Percentiles rank a stretch among this genome's conserved stretches.
phyloP scores from a whole-genome alignment of 2,329 filamentous ascomycete genomes.

The Elsinoe perseae region DNA sequence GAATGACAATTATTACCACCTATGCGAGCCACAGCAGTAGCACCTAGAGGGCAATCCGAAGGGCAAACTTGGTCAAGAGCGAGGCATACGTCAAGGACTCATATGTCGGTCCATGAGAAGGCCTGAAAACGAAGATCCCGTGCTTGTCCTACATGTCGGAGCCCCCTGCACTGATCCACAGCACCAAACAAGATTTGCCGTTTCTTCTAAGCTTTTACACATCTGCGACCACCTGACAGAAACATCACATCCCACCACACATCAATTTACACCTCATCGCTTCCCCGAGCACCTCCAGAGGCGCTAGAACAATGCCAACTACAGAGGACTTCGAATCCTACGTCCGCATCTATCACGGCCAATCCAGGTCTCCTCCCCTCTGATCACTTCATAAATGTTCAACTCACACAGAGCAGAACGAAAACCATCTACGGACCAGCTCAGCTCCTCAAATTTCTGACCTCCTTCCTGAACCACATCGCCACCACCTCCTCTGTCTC shows the following conservation, averaged over 20 bases:
- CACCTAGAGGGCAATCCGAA: neutral
- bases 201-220: neutral
- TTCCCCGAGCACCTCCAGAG: neutral
- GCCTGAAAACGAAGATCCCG: no score
- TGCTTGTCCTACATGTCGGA: neutral
- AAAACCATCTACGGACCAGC: neutral
- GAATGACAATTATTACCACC: neutral
- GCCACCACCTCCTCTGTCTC: neutral
- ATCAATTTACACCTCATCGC: neutral
- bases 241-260: neutral
- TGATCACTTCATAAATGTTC: neutral
- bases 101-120: no score
- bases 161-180: no score
- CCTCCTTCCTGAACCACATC: neutral
- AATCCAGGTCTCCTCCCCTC: neutral
- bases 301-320: neutral
- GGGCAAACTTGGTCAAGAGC: no score
- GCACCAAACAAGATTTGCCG: neutral
- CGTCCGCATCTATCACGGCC: neutral
- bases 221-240: neutral
- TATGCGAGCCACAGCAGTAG: neutral
- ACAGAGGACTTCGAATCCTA: neutral
- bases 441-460: neutral
- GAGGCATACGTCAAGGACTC: no score
- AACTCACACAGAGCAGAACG: neutral